phyloP scores from a whole-genome alignment of 768 basidiomycete genomes.

The Cytidiella melzeri region DNA sequence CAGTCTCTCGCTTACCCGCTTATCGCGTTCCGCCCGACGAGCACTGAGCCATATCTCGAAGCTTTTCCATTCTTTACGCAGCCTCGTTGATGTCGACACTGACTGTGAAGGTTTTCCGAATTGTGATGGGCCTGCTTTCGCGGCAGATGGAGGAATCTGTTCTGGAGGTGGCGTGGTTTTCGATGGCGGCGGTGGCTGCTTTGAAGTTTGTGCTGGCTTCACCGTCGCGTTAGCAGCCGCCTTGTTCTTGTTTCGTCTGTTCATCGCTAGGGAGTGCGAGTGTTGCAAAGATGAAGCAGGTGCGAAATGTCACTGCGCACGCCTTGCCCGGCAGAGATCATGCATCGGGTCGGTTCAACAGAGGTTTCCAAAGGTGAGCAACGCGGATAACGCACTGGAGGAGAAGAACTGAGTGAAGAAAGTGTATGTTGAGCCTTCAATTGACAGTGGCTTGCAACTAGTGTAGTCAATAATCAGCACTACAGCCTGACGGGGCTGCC shows the following conservation, averaged over 20 bases:
- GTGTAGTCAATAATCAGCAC: too few species aligned
- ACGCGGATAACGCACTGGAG: too few species aligned
- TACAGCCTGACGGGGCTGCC: too few species aligned
- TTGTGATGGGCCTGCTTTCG: neutral
- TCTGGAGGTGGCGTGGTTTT: neutral
- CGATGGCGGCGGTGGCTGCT: constrained; percentile 1
- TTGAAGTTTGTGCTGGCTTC: neutral
- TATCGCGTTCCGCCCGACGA: constrained; percentile 9
- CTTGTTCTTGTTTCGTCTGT: constrained; percentile 9
- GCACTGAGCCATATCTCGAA: constrained; percentile 11
- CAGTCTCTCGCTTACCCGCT: constrained; percentile 8
- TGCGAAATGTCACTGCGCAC: too few species aligned
- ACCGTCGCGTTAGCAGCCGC: neutral
- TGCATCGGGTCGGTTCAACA: too few species aligned
- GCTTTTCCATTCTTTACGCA: constrained; percentile 10
- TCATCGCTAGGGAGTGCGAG: neutral
- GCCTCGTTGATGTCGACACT: constrained; percentile 4
- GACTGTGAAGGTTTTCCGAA: too few species aligned
- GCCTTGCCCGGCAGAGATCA: too few species aligned
- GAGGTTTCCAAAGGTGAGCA: too few species aligned
- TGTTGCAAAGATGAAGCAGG: too few species aligned
- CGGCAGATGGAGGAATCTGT: neutral
- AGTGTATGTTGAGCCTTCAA: neutral
- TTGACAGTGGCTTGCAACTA: neutral
- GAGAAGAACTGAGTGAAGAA: too few species aligned